phyloP scores from a whole-genome alignment of 2,329 filamentous ascomycete genomes.

The Aureobasidium zeae region DNA sequence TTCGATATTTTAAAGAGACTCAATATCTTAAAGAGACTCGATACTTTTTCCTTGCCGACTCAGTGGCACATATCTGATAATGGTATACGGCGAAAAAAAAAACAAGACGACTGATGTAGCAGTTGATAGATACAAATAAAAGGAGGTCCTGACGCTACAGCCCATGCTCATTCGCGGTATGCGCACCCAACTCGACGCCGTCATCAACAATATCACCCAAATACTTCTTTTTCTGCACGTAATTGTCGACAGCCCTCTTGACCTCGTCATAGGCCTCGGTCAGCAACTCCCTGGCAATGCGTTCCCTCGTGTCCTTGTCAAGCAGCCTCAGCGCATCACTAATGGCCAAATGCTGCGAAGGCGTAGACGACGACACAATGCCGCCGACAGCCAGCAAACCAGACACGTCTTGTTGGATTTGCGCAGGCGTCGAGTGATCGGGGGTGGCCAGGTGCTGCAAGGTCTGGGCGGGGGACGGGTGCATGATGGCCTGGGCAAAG shows the following conservation, averaged over 20 bases:
- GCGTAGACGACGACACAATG: neutral
- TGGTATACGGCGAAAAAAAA: too few relatives aligned
- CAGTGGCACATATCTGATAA: too few relatives aligned
- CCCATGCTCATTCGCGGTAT: too few relatives aligned
- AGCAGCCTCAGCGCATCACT: conserved; percentile 1
- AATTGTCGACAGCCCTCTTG: conserved; percentile 13
- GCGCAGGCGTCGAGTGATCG: neutral
- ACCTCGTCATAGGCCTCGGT: conserved; percentile 9
- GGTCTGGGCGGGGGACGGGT: neutral
- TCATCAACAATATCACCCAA: conserved; percentile 6
- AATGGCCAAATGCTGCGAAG: neutral
- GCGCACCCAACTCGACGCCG: neutral
- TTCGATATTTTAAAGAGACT: too few relatives aligned
- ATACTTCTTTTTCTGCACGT: conserved; percentile 11
- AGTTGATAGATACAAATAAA: too few relatives aligned
- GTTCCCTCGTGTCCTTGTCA: conserved; percentile 6
- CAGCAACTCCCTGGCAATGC: conserved; percentile 12
- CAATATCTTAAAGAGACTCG: too few relatives aligned
- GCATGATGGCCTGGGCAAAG: neutral
- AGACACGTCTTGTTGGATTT: neutral
- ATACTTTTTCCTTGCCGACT: too few relatives aligned
- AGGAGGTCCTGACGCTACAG: too few relatives aligned
- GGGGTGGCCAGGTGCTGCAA: conserved; percentile 2
- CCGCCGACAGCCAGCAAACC: neutral
- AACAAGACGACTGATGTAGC: too few relatives aligned